Conservation (phyloP, 371 early-diverging fungal genomes). For the Basidiobolus meristosporus region DNA sequence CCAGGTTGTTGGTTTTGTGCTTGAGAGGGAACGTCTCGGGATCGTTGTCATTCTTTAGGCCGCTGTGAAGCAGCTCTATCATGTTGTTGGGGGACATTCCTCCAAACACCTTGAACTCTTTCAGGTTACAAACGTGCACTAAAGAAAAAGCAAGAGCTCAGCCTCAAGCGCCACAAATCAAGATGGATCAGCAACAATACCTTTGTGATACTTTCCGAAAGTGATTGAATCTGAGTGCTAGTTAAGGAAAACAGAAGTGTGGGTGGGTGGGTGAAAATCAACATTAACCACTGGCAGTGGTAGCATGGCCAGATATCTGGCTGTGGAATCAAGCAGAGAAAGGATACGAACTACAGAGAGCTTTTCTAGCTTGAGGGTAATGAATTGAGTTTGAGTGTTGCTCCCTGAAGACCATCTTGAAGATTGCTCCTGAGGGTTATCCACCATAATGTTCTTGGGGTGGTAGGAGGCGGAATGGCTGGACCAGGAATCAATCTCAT, state of each 20-base stretch:
- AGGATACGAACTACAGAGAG: slow-evolving; percentile 50
- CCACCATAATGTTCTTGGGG: slow-evolving; percentile 52
- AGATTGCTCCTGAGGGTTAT: slow-evolving; percentile 54
- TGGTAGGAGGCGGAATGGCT: slow-evolving; percentile 56
- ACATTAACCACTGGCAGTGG: not conserved
- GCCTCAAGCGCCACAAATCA: not conserved
- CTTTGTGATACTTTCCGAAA: slow-evolving; percentile 90
- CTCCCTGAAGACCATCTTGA: slow-evolving; percentile 71
- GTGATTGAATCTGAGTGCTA: slow-evolving; percentile 48
- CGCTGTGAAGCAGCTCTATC: slow-evolving; percentile 71
- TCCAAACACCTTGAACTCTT: slow-evolving; percentile 87
- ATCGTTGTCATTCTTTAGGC: slow-evolving; percentile 15
- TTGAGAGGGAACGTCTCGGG: slow-evolving; percentile 1
- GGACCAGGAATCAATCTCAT: slow-evolving; percentile 31
- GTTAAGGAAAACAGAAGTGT: not conserved
- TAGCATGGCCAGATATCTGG: not conserved
- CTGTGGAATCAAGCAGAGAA: slow-evolving; percentile 2
- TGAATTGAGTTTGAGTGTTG: slow-evolving; percentile 67
- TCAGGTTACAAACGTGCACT: slow-evolving; percentile 91
- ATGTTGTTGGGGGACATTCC: slow-evolving; percentile 60
- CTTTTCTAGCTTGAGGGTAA: slow-evolving; percentile 50
- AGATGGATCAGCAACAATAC: slow-evolving; percentile 11
- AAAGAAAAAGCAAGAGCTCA: not conserved
- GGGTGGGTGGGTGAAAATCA: too few relatives aligned
- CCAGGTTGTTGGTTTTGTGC: slow-evolving; percentile 16